Evolutionary conservation across 345 rosid species (phyloP), one percentile per base, ranked within the genome.

Genomic region (Eucalyptus sp.): DNA sequence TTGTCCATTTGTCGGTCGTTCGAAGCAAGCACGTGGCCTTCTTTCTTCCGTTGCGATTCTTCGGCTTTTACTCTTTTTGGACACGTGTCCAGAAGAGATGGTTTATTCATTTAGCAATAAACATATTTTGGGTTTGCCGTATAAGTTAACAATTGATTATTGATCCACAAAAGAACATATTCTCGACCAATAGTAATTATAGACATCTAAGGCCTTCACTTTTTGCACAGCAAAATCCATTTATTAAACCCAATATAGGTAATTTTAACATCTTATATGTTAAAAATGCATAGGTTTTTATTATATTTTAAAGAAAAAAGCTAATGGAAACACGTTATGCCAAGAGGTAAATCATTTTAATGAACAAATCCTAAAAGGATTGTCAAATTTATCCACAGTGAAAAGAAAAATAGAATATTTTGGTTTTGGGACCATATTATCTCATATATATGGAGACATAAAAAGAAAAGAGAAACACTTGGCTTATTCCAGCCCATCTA

Each of bases 381-480:
- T 0, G 68, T 13, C 68, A 6, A 13, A 27, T 27, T 25, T 62
- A 27, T 62, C 31, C 31, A 62, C 8, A 12, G 4, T 27, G 68
- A 62, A 62, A 60, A 27, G 4, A 3, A 62, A 62, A 62, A 62
- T 62, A 3, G 8, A 27, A 62, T 17, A 13, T 62, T 62, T 27
- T 29, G 68, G 16, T 62, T 27, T 60, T 27, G 7, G 7, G 33
- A 12, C 33, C 66, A 12, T 60, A 60, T 27, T 27, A 27, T 60
- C n/a, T 60, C 0, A 5, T 2, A 4, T 64, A 64, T 29, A 1
- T 14, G 17, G 33, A 0, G 33, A 64, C 9, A 64, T 64, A n/a
- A 29, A n/a, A 15, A 29, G 3, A n/a, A n/a, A 64, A n/a, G 4
- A 64, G 17, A n/a, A n/a, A 64, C 76, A 15, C 20, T n/a, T 64